Percentiles rank a stretch among this genome's conserved stretches.
Evolutionary conservation across 371 early-diverging fungal species (phyloP).

Genomic region (Syncephalis plumigaleata): DNA sequence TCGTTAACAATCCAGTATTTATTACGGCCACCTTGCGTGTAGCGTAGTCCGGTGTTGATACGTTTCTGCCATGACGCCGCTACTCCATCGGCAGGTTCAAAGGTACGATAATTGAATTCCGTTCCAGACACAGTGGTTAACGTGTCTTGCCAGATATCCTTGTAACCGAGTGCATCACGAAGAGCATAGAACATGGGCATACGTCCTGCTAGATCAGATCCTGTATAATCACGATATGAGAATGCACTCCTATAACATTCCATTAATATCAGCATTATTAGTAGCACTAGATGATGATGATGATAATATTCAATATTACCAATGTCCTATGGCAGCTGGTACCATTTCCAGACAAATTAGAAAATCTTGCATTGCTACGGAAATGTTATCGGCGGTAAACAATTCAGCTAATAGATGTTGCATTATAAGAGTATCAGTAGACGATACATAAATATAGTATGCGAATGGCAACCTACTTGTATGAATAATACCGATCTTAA

Average conservation of each 20-base stretch:
- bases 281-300: background rate
- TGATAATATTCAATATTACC: constrained; percentile 18
- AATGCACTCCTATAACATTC: constrained; percentile 31
- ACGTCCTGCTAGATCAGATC: constrained; percentile 43
- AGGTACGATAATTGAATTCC: constrained; percentile 57
- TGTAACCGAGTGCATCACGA: constrained; percentile 62
- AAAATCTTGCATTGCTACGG: constrained; percentile 80
- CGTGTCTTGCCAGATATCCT: constrained; percentile 70
- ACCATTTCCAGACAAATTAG: constrained; percentile 88
- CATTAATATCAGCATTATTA: background rate
- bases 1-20: constrained; percentile 45
- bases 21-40: constrained; percentile 47
- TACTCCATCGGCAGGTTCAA: constrained; percentile 58
- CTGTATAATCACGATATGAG: constrained; percentile 55
- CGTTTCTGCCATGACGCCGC: constrained; percentile 35
- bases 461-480: constrained; percentile 22
- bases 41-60: constrained; percentile 62
- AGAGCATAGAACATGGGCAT: constrained; percentile 61
- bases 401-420: constrained; percentile 15
- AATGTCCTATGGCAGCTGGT: constrained; percentile 66
- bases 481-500: constrained; percentile 49
- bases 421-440: constrained; percentile 4
- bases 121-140: constrained; percentile 58
- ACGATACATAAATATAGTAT: background rate
- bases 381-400: constrained; percentile 48